Evolutionary conservation across 257 asterid species (phyloP).

Genomic region (Gynochthodes officinalis): DNA sequence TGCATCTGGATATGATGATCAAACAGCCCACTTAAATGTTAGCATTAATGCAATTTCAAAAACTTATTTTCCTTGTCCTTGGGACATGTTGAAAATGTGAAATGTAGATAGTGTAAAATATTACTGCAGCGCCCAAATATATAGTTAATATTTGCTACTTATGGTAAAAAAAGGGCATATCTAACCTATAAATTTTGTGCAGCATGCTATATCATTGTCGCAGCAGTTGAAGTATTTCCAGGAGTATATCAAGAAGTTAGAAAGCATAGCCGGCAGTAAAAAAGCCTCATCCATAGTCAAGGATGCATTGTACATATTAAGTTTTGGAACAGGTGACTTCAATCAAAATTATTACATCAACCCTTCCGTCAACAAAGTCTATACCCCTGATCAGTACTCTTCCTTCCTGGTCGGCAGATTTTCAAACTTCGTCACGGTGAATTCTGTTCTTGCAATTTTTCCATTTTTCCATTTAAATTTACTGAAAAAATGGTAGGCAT

Average conservation of each 20-base stretch:
- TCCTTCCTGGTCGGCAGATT: constrained; percentile 58
- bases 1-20: constrained; percentile 88
- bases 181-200: constrained; percentile 17
- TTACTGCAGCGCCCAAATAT: too few species aligned
- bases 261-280: constrained; percentile 47
- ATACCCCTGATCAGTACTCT: constrained; percentile 73
- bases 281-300: constrained; percentile 53
- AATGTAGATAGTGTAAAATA: too few species aligned
- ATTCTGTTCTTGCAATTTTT: not conserved
- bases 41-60: not conserved
- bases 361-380: constrained; percentile 57
- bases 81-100: too few species aligned
- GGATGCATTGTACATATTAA: constrained; percentile 57
- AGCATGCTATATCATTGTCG: constrained; percentile 77
- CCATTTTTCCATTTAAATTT: not conserved
- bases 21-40: constrained; percentile 63
- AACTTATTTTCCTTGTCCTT: too few species aligned
- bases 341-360: constrained; percentile 84
- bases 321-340: constrained; percentile 81
- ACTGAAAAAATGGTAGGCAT: too few species aligned
- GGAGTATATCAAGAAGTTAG: constrained; percentile 74
- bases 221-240: constrained; percentile 63
- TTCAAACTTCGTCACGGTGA: constrained; percentile 55
- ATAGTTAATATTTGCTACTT: too few species aligned
- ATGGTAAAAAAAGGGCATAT: too few species aligned